Percentiles rank a stretch among this genome's conserved stretches.
Conservation (phyloP, 345 rosid species). For the Euphorbia tirucalli region DNA sequence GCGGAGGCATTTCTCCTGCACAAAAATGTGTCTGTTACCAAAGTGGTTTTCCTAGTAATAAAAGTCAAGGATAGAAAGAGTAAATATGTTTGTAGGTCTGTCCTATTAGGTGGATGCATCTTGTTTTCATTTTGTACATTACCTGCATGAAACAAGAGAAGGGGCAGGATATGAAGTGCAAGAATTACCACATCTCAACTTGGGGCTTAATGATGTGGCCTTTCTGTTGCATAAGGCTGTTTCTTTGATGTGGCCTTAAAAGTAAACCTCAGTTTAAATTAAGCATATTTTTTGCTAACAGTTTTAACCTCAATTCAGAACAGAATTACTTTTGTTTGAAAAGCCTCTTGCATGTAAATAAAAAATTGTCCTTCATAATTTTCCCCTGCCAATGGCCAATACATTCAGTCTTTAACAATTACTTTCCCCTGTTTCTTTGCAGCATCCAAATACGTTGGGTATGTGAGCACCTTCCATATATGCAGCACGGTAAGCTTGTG, state of each 20-base stretch:
- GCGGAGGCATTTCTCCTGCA: not conserved
- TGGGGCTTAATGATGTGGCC: not conserved
- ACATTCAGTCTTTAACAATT: constrained; percentile 3
- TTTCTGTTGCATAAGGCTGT: not conserved
- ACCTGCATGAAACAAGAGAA: not conserved
- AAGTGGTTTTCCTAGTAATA: not conserved
- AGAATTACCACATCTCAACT: not conserved
- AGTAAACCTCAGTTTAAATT: too few species aligned
- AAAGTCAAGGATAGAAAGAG: not conserved
- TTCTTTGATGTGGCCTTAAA: not conserved
- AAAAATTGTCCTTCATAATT: not conserved
- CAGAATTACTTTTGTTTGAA: not conserved
- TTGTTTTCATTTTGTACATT: not conserved
- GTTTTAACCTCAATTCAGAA: not conserved
- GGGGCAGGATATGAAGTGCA: not conserved
- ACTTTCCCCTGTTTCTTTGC: constrained; percentile 25
- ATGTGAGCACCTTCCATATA: constrained; percentile 65
- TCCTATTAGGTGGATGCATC: not conserved
- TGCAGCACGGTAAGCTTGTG: constrained; percentile 72
- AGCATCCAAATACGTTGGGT: constrained; percentile 95
- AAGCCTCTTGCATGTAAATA: not conserved
- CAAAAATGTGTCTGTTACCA: not conserved
- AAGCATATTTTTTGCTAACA: not conserved
- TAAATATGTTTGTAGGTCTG: not conserved
- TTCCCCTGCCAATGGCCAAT: not conserved